Base-by-base conservation (phyloP, 306 rosid genomes). In the Coriaria nepalensis region DNA sequence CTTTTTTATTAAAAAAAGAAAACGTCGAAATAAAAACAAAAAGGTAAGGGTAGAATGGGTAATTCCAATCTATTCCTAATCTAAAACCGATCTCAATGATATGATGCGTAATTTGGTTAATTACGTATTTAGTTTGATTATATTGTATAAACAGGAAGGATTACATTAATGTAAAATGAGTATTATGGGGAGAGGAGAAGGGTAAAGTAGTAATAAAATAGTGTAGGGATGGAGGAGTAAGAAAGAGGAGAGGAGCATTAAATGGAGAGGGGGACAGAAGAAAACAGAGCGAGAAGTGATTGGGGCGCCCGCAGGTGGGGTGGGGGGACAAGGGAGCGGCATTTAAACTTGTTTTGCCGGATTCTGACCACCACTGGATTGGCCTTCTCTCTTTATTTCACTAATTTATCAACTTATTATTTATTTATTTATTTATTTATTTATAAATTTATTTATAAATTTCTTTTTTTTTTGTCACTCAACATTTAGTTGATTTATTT, bases 271-370 rank as follows among this genome's bases (percentile, higher is more conserved):
- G 78, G 65, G 73, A 70, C 80, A 70, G 58, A 60, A 50, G 56
- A 61, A 73, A 67, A 66, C 59, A 56, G 59, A 65, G 61, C 55
- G 33, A 39, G 33, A 44, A 29, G 34, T 43, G 29, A 20, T 20
- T 20, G 29, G 29, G 29, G 29, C 29, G n/a, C n/a, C n/a, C n/a
- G n/a, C n/a, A n/a, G n/a, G n/a, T n/a, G 46, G 7, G 72, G 43
- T 45, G 53, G 66, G 85, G 87, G 62, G 82, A 82, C 96, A 82
- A 60, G 73, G 75, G 75, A 73, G 83, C 87, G 80, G 77, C 87
- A 73, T 38, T 47, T 54, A 35, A 68, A 67, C 51, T 66, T 57
- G 39, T 49, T 55, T 64, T 82, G 86, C 82, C 95, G 80, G 93
- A 63, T 68, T 56, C 50, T 66, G 76, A 64, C 35, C 4, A 8